Base-by-base conservation (phyloP, 257 asterid genomes). In the Ballota nigra region DNA sequence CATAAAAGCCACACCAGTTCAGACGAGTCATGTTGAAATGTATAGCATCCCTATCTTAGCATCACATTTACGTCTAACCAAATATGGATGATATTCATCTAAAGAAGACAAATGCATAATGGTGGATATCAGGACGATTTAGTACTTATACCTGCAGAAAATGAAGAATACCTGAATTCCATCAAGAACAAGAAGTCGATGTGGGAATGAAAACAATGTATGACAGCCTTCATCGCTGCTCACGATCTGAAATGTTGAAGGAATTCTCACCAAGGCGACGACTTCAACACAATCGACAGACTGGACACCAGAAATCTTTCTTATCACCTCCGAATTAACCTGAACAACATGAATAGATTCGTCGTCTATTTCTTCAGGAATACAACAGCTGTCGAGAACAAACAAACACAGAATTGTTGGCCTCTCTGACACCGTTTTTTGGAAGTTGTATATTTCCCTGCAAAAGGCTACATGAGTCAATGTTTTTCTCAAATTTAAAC, bases 131-230 rank as follows among this genome's bases (percentile, higher is more conserved):
- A 12, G 57, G 77, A 70, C 51, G 22, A 60, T 41, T 29, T 7
- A 55, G 34, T 15, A 57, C 29, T 47, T 56, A 8, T 34, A 55
- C 45, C 51, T 2, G 64, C 49, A 24, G 12, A 45, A 60, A 47
- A 8, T 36, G 23, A 72, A 64, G 62, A 40, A 38, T 63, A 91
- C 98, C 98, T 92, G 99, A 72, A 95, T 87, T 18, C 97, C 92
- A 49, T 92, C 98, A 74, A 95, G 99, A 81, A 92, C 96, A 28
- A 95, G 93, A 79, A 95, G 77, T 24, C 98, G 89, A 73, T 76
- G 86, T 18, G 91, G 85, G 68, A 24, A 69, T 41, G 95, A 40
- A 75, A 89, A 87, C 87, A 85, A 82, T 49, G 76, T 40, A 28
- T 11, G 67, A 34, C 74, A 83, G 77, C 84, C 87, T 74, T 71